Evolutionary conservation across 2,329 filamentous ascomycete genomes (phyloP).

Genomic region (Peltaster fructicola): DNA sequence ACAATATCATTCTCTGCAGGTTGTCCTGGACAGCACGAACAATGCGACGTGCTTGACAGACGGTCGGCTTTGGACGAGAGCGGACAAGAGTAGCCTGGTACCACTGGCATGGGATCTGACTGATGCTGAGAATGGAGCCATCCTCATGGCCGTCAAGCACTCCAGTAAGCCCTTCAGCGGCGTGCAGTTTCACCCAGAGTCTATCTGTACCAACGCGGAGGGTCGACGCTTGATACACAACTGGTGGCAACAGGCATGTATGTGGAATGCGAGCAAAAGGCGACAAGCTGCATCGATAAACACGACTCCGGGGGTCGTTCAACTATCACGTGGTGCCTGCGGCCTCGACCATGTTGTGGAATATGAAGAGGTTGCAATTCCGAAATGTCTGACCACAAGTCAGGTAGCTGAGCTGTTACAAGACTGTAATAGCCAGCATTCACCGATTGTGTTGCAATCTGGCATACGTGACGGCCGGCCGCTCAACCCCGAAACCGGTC

Average conservation of each 20-base stretch:
- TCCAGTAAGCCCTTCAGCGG: constrained; percentile 58
- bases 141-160: constrained; percentile 67
- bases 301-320: neutral
- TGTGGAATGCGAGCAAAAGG: constrained; percentile 10
- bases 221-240: constrained; percentile 49
- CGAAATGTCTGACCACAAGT: constrained; percentile 1
- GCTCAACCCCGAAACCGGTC: constrained; percentile 33
- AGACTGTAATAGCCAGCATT: too few species aligned
- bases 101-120: constrained; percentile 32
- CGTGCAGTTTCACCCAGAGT: constrained; percentile 82
- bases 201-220: constrained; percentile 57
- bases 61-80: constrained; percentile 20
- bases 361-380: too few species aligned
- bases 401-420: too few species aligned
- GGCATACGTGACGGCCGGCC: constrained; percentile 23
- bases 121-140: constrained; percentile 30
- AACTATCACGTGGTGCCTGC: neutral
- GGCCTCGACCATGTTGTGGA: neutral
- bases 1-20: constrained; percentile 53
- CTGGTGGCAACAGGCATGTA: constrained; percentile 51
- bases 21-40: constrained; percentile 22
- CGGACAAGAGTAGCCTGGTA: constrained; percentile 19
- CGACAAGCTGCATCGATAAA: neutral
- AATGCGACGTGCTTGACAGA: constrained; percentile 11
- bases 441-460: constrained; percentile 30